phyloP scores from a whole-genome alignment of 2,329 filamentous ascomycete genomes.

The Hypoxylon sp. region DNA sequence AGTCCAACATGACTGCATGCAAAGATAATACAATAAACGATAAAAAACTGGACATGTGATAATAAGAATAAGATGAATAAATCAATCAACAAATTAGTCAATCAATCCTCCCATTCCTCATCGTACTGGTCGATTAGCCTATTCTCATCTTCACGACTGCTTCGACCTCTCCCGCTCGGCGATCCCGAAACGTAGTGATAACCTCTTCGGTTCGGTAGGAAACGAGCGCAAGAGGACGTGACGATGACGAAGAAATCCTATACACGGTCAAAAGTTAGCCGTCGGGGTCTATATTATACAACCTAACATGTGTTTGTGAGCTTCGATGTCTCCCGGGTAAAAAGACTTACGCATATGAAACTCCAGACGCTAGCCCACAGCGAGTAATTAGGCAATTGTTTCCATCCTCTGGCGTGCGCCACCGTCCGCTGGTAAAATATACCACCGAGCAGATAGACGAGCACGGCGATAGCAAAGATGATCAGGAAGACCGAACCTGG shows the following conservation, averaged over 20 bases:
- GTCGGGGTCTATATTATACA: too few relatives aligned
- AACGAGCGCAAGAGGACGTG: slow-evolving; percentile 73
- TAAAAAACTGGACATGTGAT: slow-evolving; percentile 2
- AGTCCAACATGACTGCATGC: too few relatives aligned
- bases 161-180: slow-evolving; percentile 54
- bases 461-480: slow-evolving; percentile 77
- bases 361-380: slow-evolving; percentile 89
- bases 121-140: slow-evolving; percentile 93
- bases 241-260: slow-evolving; percentile 73
- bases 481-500: slow-evolving; percentile 85
- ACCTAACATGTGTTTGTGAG: too few relatives aligned
- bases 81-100: slow-evolving; percentile 9
- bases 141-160: slow-evolving; percentile 83
- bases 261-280: too few relatives aligned
- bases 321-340: too few relatives aligned
- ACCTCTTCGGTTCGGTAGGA: slow-evolving; percentile 70
- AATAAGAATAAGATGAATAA: too few relatives aligned
- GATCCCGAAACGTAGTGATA: slow-evolving; percentile 71
- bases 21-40: too few relatives aligned
- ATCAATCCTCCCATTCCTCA: slow-evolving; percentile 91
- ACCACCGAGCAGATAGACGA: slow-evolving; percentile 91
- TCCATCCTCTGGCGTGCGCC: slow-evolving; percentile 92
- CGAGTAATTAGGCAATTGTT: slow-evolving; percentile 91
- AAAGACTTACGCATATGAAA: slow-evolving; percentile 80
- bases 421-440: slow-evolving; percentile 96